A percentile compares a stretch with the other conserved stretches of the same genome.
Conservation (phyloP, 345 rosid genomes). For the Abelmoschus esculentus region DNA sequence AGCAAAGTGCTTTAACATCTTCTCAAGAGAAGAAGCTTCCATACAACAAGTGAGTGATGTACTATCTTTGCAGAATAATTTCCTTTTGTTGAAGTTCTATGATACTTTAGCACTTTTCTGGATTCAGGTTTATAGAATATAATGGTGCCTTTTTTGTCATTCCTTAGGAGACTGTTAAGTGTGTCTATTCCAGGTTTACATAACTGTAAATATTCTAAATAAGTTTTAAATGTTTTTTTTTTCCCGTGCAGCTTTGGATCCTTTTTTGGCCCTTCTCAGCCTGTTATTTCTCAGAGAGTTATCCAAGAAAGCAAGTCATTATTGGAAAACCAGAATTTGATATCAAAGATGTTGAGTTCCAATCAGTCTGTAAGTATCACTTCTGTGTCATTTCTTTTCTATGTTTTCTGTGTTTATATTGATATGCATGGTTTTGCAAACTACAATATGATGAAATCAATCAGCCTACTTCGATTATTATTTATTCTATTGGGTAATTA, state of each 20-base stretch:
- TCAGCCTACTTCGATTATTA: neutral
- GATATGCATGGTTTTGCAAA: neutral
- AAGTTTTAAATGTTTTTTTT: conserved; percentile 7
- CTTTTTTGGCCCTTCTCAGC: conserved; percentile 90
- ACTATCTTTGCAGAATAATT: neutral
- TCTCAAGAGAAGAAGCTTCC: conserved; percentile 38
- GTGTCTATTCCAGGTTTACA: neutral
- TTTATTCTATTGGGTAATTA: neutral
- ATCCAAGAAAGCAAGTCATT: conserved; percentile 94
- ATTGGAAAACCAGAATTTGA: conserved; percentile 58
- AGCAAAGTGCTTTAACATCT: conserved; percentile 31
- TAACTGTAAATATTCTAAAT: neutral
- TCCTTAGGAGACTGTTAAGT: neutral
- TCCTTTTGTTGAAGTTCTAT: neutral
- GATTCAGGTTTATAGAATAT: neutral
- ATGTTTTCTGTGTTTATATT: neutral
- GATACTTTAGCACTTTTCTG: neutral
- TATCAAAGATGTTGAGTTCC: conserved; percentile 25
- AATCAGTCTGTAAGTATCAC: conserved; percentile 37
- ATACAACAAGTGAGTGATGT: conserved; percentile 48
- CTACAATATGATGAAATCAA: neutral
- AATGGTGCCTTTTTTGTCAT: neutral
- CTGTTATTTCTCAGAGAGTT: conserved; percentile 84
- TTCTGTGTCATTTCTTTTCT: neutral
- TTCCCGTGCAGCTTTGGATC: conserved; percentile 71